These are phyloP conservation scores for Salvia sclarea DNA, from an alignment of 305 asterid species.

Conservation along the genomic window DNA sequence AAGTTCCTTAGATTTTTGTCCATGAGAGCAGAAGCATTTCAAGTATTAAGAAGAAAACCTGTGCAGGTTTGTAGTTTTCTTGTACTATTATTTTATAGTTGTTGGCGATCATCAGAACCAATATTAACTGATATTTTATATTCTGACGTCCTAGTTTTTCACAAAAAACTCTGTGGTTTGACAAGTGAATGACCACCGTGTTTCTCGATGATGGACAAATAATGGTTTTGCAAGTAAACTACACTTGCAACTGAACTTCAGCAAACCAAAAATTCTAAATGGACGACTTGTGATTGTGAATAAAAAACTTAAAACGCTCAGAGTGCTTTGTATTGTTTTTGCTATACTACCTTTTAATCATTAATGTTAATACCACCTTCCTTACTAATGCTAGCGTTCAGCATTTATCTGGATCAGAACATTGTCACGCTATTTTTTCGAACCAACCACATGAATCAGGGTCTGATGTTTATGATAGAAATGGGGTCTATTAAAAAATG, in stretches of 20 bases:
- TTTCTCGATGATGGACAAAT: background rate
- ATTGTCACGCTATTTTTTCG: background rate
- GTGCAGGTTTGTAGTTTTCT: conserved; percentile 62
- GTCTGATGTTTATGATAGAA: background rate
- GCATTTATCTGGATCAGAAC: background rate
- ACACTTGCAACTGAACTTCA: conserved; percentile 7
- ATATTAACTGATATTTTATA: background rate
- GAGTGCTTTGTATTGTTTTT: background rate
- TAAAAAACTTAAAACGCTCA: background rate
- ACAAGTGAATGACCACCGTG: background rate
- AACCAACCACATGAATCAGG: background rate
- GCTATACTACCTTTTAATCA: background rate
- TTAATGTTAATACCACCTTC: no score
- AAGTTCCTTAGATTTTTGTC: conserved; percentile 94
- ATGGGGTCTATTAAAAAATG: background rate
- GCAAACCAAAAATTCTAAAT: conserved; percentile 18
- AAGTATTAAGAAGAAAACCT: conserved; percentile 96
- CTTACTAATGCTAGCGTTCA: no score
- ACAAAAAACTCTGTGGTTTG: background rate
- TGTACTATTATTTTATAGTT: conserved; percentile 16
- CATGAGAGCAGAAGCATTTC: conserved; percentile 99
- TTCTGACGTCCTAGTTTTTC: background rate
- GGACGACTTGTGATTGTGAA: background rate
- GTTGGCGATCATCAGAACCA: background rate
- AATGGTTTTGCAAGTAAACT: background rate